Evolutionary conservation across 805 yeast genomes (phyloP).

Genomic region (Candida sithepensis): DNA sequence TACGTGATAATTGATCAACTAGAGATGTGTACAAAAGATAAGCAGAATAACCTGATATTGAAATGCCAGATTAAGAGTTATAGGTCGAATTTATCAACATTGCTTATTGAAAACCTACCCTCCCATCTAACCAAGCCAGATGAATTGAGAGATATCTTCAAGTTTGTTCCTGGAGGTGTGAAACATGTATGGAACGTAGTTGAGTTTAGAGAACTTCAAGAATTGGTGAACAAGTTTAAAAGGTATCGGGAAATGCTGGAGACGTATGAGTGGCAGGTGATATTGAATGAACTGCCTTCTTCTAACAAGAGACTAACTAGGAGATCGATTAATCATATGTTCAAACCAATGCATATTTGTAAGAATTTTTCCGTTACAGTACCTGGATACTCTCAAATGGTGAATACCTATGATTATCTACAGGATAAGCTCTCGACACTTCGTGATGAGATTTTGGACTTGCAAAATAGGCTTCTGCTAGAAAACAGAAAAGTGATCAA

Average conservation of each 20-base stretch:
- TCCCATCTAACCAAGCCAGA: slow-evolving; percentile 24
- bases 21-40: slow-evolving; percentile 42
- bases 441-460: slow-evolving; percentile 6
- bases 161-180: slow-evolving; percentile 51
- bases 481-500: slow-evolving; percentile 4
- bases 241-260: slow-evolving; percentile 36
- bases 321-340: slow-evolving; percentile 17
- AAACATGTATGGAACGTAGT: slow-evolving; percentile 58
- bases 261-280: slow-evolving; percentile 33
- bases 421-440: slow-evolving; percentile 9
- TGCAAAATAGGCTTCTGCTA: slow-evolving; percentile 7
- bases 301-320: slow-evolving; percentile 3
- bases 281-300: slow-evolving; percentile 16
- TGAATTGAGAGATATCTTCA: slow-evolving; percentile 29
- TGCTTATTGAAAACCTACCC: slow-evolving; percentile 46
- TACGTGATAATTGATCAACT: slow-evolving; percentile 55
- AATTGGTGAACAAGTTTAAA: slow-evolving; percentile 28
- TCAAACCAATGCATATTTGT: slow-evolving; percentile 15
- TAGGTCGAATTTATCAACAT: slow-evolving; percentile 25
- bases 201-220: slow-evolving; percentile 36
- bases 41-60: slow-evolving; percentile 40
- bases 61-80: slow-evolving; percentile 15
- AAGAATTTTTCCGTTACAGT: slow-evolving; percentile 10
- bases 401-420: slow-evolving; percentile 16
- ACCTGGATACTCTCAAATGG: slow-evolving; percentile 21